These are phyloP conservation scores for Eucalyptus erythrocorys DNA, from an alignment of 345 rosid genomes.

Conservation along the genomic window DNA sequence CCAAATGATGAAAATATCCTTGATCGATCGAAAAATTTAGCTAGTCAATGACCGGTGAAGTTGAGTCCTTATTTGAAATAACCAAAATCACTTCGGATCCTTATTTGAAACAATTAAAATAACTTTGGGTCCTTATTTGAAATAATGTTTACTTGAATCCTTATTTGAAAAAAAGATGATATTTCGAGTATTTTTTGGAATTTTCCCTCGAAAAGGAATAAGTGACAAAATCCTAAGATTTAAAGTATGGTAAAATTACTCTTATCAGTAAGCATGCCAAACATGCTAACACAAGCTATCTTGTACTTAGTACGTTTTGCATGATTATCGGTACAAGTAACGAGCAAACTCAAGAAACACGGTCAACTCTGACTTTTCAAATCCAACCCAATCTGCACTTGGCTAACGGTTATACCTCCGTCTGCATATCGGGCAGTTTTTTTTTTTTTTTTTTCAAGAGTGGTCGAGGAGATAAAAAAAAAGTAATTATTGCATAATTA, in stretches of 20 bases:
- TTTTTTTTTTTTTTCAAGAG: background rate
- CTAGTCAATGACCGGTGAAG: too few species aligned
- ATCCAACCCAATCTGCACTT: background rate
- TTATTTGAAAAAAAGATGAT: too few species aligned
- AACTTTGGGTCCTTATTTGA: too few species aligned
- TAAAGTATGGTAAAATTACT: background rate
- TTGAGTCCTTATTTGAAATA: too few species aligned
- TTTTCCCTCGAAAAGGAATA: background rate
- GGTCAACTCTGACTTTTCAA: background rate
- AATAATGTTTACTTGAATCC: too few species aligned
- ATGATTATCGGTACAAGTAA: background rate
- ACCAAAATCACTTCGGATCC: too few species aligned
- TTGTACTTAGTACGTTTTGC: background rate
- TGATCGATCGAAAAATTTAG: too few species aligned
- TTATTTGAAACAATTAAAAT: too few species aligned
- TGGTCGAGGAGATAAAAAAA: background rate
- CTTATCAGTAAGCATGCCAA: background rate
- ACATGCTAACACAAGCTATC: background rate
- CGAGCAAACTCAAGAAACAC: background rate
- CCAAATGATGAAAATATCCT: too few species aligned
- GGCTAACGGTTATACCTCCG: background rate
- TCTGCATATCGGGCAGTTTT: accelerated
- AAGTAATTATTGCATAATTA: background rate
- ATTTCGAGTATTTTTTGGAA: too few species aligned
- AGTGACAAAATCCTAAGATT: background rate